Conservation (phyloP, 768 basidiomycete genomes). For the Tylopilus intermedius region DNA sequence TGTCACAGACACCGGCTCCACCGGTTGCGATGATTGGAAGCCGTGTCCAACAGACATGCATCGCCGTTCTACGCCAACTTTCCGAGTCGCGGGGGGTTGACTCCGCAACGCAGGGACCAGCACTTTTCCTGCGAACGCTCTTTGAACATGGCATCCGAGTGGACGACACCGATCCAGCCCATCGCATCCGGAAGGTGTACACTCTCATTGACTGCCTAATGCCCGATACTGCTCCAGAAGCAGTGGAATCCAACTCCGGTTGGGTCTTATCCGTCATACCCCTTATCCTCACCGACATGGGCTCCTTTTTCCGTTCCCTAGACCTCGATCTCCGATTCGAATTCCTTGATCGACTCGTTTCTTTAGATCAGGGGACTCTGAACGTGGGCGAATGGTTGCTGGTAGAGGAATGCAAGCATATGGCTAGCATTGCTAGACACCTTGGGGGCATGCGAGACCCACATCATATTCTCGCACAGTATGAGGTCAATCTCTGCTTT, state of each 20-base stretch:
- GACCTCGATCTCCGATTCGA: constrained; percentile 51
- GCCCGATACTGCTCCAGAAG: constrained; percentile 31
- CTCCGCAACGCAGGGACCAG: constrained; percentile 36
- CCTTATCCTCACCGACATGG: constrained; percentile 49
- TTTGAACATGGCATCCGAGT: constrained; percentile 43
- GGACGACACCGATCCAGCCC: constrained; percentile 49
- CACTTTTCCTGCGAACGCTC: constrained; percentile 52
- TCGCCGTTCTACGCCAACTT: constrained; percentile 44
- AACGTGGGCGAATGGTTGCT: constrained; percentile 56
- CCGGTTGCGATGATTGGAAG: constrained; percentile 23
- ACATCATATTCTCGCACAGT: constrained; percentile 37
- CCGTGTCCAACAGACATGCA: constrained; percentile 47
- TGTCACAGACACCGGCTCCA: constrained; percentile 35
- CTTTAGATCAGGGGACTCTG: constrained; percentile 41
- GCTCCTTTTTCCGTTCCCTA: constrained; percentile 50
- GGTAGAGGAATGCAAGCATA: constrained; percentile 54
- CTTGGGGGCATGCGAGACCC: constrained; percentile 33
- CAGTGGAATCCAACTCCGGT: constrained; percentile 30
- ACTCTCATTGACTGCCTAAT: constrained; percentile 55
- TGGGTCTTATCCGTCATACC: constrained; percentile 59
- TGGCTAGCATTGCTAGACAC: constrained; percentile 36
- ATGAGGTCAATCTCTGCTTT: constrained; percentile 47
- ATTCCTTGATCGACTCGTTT: constrained; percentile 50
- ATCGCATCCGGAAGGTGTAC: constrained; percentile 52
- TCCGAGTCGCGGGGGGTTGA: constrained; percentile 27